Evolutionary conservation across 345 rosid genomes (phyloP).

Genomic region (Boechera retrofracta): DNA sequence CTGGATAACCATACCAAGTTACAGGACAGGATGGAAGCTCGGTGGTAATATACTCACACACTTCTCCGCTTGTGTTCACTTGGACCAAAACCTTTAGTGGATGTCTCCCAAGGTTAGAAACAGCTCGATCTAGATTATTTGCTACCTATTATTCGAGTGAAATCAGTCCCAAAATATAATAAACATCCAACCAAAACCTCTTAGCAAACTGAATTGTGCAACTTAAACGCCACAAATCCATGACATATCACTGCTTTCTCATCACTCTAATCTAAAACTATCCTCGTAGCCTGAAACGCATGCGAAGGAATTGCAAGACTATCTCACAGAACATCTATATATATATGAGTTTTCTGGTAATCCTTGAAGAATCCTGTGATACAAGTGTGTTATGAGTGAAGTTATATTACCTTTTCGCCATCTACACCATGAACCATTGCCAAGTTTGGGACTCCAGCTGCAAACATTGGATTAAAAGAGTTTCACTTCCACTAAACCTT

Average conservation of each 20-base stretch:
- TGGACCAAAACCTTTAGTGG: conserved; percentile 89
- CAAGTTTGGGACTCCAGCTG: conserved; percentile 87
- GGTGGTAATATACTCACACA: conserved; percentile 59
- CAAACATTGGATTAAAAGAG: conserved; percentile 36
- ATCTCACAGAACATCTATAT: background rate
- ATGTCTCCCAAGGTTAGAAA: conserved; percentile 74
- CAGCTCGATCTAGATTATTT: conserved; percentile 70
- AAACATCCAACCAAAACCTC: background rate
- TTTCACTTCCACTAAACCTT: conserved; percentile 13
- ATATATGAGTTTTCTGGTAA: background rate
- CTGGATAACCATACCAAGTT: background rate
- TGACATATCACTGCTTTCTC: background rate
- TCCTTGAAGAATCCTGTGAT: background rate
- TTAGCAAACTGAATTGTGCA: background rate
- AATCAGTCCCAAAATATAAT: background rate
- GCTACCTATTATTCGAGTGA: conserved; percentile 60
- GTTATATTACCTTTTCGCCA: conserved; percentile 66
- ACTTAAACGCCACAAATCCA: background rate
- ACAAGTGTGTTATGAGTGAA: background rate
- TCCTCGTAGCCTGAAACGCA: background rate
- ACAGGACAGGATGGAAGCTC: conserved; percentile 1
- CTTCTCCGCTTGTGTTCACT: conserved; percentile 96
- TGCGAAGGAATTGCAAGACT: background rate
- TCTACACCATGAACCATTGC: conserved; percentile 78
- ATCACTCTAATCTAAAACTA: background rate